These are phyloP conservation scores for Coemansia sp. DNA, from an alignment of 192 early-diverging fungal genomes.

Conservation along the genomic window DNA sequence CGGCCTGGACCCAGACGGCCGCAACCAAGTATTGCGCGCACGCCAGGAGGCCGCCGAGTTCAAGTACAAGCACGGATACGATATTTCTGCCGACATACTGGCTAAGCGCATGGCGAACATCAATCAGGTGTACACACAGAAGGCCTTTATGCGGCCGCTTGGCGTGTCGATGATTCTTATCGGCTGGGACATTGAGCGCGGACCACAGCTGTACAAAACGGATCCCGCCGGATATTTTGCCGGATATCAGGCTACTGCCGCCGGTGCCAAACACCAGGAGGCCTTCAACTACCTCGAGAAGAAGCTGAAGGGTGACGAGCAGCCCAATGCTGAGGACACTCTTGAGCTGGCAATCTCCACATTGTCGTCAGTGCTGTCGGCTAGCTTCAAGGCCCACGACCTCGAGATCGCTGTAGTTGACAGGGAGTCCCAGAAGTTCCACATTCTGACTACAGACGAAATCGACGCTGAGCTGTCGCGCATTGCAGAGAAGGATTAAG, in stretches of 20 bases:
- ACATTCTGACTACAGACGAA: conserved; percentile 68
- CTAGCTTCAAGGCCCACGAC: conserved; percentile 96
- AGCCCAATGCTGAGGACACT: conserved; percentile 79
- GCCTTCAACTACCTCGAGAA: conserved; percentile 96
- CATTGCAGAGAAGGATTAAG: conserved; percentile 52
- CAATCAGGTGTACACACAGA: conserved; percentile 99
- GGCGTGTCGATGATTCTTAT: conserved; percentile 99
- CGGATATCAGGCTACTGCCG: conserved; percentile 93
- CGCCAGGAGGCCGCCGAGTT: conserved; percentile 97
- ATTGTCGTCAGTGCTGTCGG: conserved; percentile 83
- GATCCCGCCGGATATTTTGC: conserved; percentile 99
- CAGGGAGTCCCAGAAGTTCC: conserved; percentile 72
- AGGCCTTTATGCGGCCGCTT: conserved; percentile 96
- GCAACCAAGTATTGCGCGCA: conserved; percentile 89
- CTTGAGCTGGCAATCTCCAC: conserved; percentile 97
- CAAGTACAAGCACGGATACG: conserved; percentile 98
- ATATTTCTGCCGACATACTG: conserved; percentile 94
- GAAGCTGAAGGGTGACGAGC: conserved; percentile 90
- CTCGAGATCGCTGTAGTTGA: conserved; percentile 92
- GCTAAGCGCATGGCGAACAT: conserved; percentile 97
- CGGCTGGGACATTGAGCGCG: conserved; percentile 92
- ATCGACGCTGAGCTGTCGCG: conserved; percentile 66
- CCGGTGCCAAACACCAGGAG: conserved; percentile 89
- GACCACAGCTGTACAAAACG: conserved; percentile 96
- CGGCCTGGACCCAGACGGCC: conserved; percentile 90